Evolutionary conservation across 352 stramenopile genomes (phyloP).

Genomic region (Phytophthora aleatoria): DNA sequence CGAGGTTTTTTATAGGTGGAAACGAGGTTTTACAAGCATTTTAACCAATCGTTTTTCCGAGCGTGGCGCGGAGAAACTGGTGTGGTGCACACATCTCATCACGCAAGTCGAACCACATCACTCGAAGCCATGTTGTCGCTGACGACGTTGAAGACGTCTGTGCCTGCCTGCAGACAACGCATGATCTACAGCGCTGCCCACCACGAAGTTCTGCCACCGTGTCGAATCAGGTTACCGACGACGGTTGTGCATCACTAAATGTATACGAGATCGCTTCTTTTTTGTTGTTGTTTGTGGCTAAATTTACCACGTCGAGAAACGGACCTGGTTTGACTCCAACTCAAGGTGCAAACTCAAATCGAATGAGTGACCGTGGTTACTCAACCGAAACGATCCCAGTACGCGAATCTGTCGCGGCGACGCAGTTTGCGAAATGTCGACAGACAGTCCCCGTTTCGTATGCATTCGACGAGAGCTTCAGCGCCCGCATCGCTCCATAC

Average conservation of each 20-base stretch:
- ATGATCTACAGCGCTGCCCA: neutral
- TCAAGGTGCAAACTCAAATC: neutral
- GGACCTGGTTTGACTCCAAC: neutral
- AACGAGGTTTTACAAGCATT: conserved; percentile 19
- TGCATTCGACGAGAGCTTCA: neutral
- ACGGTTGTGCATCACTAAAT: too few relatives aligned
- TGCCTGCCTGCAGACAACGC: neutral
- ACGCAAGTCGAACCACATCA: conserved; percentile 1
- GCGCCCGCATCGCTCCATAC: too few relatives aligned
- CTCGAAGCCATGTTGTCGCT: conserved; percentile 7
- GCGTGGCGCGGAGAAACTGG: conserved; percentile 28
- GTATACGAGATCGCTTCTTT: neutral
- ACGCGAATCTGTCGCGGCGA: too few relatives aligned
- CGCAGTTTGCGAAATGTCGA: too few relatives aligned
- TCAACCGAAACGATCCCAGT: neutral
- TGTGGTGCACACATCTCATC: conserved; percentile 11
- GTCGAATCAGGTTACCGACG: conserved; percentile 1
- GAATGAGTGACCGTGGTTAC: too few relatives aligned
- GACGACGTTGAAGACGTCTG: conserved; percentile 13
- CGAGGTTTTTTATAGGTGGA: conserved; percentile 18
- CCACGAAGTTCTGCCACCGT: neutral
- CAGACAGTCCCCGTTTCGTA: too few relatives aligned
- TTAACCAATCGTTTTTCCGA: conserved; percentile 30
- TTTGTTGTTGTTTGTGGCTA: neutral
- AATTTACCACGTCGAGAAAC: conserved; percentile 4